Evolutionary conservation across 345 rosid genomes (phyloP).

Genomic region (Pistacia integerrima): DNA sequence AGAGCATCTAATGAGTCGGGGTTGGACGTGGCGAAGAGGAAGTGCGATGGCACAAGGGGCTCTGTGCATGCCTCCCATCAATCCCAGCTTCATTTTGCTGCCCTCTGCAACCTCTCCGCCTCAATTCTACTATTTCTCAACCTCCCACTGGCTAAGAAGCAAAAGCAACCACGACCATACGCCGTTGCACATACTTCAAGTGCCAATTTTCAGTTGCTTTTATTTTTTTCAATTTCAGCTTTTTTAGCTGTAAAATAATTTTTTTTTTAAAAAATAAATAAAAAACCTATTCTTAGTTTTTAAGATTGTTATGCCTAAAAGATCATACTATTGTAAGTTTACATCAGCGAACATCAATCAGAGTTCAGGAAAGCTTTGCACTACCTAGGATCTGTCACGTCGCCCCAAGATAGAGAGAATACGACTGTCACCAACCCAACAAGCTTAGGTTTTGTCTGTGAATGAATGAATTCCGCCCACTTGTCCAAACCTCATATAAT

Average conservation of each 20-base stretch:
- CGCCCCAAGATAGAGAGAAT: no score
- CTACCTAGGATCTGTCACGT: no score
- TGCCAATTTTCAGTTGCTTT: background rate
- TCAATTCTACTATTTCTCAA: background rate
- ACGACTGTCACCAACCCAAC: no score
- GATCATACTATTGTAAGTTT: no score
- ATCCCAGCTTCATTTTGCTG: conserved; percentile 34
- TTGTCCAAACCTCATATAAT: no score
- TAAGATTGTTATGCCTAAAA: no score
- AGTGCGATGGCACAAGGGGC: conserved; percentile 37
- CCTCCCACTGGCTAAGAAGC: conserved; percentile 25
- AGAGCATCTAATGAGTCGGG: conserved; percentile 47
- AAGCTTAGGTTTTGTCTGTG: no score
- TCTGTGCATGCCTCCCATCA: conserved; percentile 36
- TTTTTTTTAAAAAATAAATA: no score
- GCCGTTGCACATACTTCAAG: background rate
- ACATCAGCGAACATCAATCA: no score
- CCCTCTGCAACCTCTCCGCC: background rate
- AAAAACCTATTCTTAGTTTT: background rate
- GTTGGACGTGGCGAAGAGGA: conserved; percentile 42
- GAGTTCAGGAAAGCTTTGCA: no score
- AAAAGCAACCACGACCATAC: conserved; percentile 20
- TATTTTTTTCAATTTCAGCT: background rate
- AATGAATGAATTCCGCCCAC: no score
- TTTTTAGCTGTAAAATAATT: no score